Evolutionary conservation across 495 filamentous ascomycete genomes (phyloP).

Genomic region (Hypoxylon trugodes): DNA sequence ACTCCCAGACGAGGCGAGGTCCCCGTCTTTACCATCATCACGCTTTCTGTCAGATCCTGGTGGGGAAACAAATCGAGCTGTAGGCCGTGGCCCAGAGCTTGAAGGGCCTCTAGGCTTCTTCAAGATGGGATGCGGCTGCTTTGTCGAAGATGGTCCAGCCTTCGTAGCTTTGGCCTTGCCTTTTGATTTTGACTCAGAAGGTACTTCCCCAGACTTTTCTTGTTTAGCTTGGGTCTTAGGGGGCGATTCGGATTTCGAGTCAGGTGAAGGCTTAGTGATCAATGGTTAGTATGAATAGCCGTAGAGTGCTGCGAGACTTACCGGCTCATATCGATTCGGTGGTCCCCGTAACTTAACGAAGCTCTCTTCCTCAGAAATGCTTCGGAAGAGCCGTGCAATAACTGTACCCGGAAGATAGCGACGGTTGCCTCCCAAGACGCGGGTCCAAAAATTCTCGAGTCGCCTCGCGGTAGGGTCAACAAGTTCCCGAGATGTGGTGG

Average conservation of each 20-base stretch:
- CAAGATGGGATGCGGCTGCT: conserved; percentile 56
- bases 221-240: conserved; percentile 13
- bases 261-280: conserved; percentile 37
- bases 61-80: conserved; percentile 61
- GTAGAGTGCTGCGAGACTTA: conserved; percentile 37
- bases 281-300: conserved; percentile 17
- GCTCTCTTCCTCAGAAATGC: conserved; percentile 58
- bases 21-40: conserved; percentile 33
- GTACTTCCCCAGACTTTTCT: conserved; percentile 16
- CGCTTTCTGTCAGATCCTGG: conserved; percentile 52
- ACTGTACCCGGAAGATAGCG: conserved; percentile 54
- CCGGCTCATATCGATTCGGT: conserved; percentile 53
- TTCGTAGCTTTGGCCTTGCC: conserved; percentile 27
- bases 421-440: conserved; percentile 61
- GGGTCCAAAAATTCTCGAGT: conserved; percentile 66
- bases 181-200: conserved; percentile 26
- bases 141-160: conserved; percentile 28
- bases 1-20: conserved; percentile 30
- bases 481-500: conserved; percentile 58
- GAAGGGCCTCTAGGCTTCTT: conserved; percentile 64
- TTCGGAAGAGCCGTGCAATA: conserved; percentile 57
- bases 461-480: conserved; percentile 62
- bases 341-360: conserved; percentile 58
- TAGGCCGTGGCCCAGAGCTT: conserved; percentile 56
- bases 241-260: conserved; percentile 29